Conservation (phyloP, 2,329 filamentous ascomycete species). For the Talaromyces sp. region DNA sequence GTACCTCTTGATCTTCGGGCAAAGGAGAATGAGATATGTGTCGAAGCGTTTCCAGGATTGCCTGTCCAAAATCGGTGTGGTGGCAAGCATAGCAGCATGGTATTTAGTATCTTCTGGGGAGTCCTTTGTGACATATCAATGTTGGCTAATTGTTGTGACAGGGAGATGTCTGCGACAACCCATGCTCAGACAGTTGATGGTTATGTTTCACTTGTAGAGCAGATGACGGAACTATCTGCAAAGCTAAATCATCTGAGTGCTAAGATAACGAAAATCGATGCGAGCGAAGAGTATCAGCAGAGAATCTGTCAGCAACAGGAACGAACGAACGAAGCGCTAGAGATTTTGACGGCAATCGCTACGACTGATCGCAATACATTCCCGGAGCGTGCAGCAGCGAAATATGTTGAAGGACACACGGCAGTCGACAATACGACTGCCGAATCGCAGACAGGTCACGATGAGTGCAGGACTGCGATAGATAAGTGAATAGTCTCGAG, state of each 20-base stretch:
- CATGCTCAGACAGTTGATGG: background rate
- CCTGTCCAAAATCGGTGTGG: background rate
- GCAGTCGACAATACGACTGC: too few relatives aligned
- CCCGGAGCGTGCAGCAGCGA: background rate
- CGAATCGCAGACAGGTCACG: too few relatives aligned
- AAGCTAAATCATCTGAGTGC: background rate
- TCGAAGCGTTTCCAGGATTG: background rate
- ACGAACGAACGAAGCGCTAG: background rate
- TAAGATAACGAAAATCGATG: background rate
- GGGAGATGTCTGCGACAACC: background rate
- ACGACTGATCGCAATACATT: too few relatives aligned
- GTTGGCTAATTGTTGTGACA: background rate
- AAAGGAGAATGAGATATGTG: background rate
- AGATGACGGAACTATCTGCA: background rate
- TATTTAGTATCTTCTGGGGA: background rate
- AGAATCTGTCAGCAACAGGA: background rate
- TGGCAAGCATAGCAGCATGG: background rate
- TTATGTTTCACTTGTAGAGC: background rate
- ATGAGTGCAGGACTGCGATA: too few relatives aligned
- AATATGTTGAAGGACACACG: too few relatives aligned
- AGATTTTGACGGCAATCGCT: background rate
- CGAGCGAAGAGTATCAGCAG: background rate
- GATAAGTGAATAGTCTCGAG: too few relatives aligned
- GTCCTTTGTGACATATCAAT: background rate
- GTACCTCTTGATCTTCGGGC: background rate